phyloP scores from a whole-genome alignment of 345 rosid genomes.

The Euclidium syriacum region DNA sequence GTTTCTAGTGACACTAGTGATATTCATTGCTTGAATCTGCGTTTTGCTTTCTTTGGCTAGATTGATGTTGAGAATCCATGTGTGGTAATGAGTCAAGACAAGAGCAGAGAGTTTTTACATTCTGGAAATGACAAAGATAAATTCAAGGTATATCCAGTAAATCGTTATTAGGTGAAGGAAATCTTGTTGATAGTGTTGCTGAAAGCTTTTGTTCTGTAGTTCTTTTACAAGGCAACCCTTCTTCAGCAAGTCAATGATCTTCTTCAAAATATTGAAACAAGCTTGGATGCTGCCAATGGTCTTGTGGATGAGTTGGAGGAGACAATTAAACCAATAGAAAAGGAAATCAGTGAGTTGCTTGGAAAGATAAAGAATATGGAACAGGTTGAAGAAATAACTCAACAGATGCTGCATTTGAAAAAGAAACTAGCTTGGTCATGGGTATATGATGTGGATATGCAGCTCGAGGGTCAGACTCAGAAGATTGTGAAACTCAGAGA shows the following conservation, averaged over 20 bases:
- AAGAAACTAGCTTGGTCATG: slow-evolving; percentile 93
- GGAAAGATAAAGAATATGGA: slow-evolving; percentile 71
- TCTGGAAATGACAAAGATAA: slow-evolving; percentile 90
- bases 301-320: slow-evolving; percentile 58
- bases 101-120: slow-evolving; percentile 90
- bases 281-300: slow-evolving; percentile 47
- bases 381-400: slow-evolving; percentile 65
- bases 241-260: slow-evolving; percentile 88
- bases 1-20: not conserved
- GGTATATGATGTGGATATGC: slow-evolving; percentile 71
- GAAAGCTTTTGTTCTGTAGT: slow-evolving; percentile 44
- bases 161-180: not conserved
- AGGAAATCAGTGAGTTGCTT: slow-evolving; percentile 55
- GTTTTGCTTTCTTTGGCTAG: slow-evolving; percentile 23
- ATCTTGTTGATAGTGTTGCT: slow-evolving; percentile 11
- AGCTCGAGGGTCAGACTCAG: slow-evolving; percentile 44
- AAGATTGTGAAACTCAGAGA: slow-evolving; percentile 55
- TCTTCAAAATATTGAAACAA: slow-evolving; percentile 42
- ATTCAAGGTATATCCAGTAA: slow-evolving; percentile 53
- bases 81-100: slow-evolving; percentile 94
- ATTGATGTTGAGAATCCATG: slow-evolving; percentile 98
- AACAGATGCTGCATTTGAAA: slow-evolving; percentile 51
- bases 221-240: slow-evolving; percentile 85
- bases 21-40: not conserved
- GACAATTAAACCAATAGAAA: slow-evolving; percentile 57